Evolutionary conservation across 768 basidiomycete species (phyloP), one percentile per base, ranked within the genome.

Genomic region (Mycena vulgaris): DNA sequence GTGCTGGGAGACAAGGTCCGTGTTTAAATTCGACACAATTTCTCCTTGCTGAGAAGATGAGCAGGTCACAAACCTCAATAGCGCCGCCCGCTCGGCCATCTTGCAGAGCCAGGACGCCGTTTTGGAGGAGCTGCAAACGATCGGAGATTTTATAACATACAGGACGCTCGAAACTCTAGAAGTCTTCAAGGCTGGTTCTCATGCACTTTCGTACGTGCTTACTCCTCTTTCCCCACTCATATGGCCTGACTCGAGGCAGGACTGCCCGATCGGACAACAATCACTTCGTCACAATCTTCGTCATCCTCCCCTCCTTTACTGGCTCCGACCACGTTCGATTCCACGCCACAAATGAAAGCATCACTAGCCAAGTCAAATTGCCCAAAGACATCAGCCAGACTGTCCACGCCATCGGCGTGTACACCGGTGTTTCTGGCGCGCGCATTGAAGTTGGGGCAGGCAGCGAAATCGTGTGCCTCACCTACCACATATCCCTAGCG

Each of bases 281-380:
- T 27, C 65, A 66, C 35, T 13, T 39, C 13, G 55, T 37, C 9
- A 49, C 65, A 19, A 30, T 58, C 23, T 66, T 66, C 47, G 56
- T 66, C 19, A 49, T 59, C 27, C 25, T 66, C 5, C 56, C 65
- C 1, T 19, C 56, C 25, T 52, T 66, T 8, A 39, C 56, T 9
- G 10, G 33, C 30, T 19, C 42, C n/a, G 47, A 25, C 17, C n/a
- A 59, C 28, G 51, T 66, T 40, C 47, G 31, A n/a, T 31, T 42
- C 5, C 7, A 23, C 14, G 65, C 57, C 33, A 58, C 33, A 0
- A 47, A 66, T 40, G 25, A 17, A 4, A 16, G 2, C n/a, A 25
- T 33, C 19, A 19, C 19, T 27, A 23, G 35, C 19, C 47, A 59
- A 1, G 57, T 59, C 3, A 4, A 39, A 9, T 27, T 66, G 25